These are phyloP conservation scores for Theileria luwenshuni DNA, from an alignment of 169 alveolate genomes.

Conservation along the genomic window DNA sequence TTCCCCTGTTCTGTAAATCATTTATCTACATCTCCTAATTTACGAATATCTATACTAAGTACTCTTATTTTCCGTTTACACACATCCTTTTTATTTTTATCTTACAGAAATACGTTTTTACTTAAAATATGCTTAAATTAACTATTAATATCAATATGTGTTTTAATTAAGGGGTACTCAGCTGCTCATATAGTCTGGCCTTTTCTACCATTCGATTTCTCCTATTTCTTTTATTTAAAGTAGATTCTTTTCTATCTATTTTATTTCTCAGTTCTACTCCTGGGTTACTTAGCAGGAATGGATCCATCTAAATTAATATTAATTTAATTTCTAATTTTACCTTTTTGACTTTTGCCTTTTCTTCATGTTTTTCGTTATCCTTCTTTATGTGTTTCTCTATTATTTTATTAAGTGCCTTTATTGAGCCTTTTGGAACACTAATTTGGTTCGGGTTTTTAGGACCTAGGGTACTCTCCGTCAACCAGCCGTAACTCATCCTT, in stretches of 20 bases:
- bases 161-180: conserved; percentile 29
- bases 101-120: not conserved
- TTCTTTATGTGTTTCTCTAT: conserved; percentile 40
- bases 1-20: conserved; percentile 28
- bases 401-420: conserved; percentile 27
- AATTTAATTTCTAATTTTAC: not conserved
- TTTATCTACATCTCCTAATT: not conserved
- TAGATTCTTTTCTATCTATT: conserved; percentile 47
- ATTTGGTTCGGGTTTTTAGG: conserved; percentile 51
- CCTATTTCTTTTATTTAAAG: conserved; percentile 14
- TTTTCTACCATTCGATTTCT: conserved; percentile 50
- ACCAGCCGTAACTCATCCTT: conserved; percentile 70
- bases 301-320: conserved; percentile 22
- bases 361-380: conserved; percentile 30
- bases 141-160: not conserved
- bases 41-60: too few species aligned
- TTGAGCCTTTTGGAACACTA: conserved; percentile 58
- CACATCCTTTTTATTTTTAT: not conserved
- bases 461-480: conserved; percentile 67
- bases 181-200: conserved; percentile 44
- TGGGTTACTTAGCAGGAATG: conserved; percentile 51
- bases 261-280: conserved; percentile 68
- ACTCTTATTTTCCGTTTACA: too few species aligned
- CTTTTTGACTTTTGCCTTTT: conserved; percentile 13
- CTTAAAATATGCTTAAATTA: not conserved